Conservation (phyloP, 768 basidiomycete species). For the Holtermanniella nyarrowii region DNA sequence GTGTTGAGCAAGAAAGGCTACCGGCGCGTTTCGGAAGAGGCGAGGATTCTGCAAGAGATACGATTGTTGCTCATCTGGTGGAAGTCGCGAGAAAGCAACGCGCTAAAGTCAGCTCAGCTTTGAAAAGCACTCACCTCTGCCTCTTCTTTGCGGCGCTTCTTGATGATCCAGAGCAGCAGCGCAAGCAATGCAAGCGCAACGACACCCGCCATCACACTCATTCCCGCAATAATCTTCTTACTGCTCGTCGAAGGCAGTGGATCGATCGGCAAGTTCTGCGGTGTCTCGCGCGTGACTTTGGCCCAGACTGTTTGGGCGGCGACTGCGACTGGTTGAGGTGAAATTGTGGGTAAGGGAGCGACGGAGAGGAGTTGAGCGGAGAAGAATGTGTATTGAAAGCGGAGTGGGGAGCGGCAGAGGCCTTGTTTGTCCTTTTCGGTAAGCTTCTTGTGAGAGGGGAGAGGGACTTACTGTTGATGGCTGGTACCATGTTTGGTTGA, state of each 20-base stretch:
- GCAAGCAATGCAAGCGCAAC: constrained; percentile 19
- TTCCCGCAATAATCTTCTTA: constrained; percentile 24
- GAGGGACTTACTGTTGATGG: constrained; percentile 28
- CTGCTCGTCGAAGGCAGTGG: constrained; percentile 5
- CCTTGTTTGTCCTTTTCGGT: constrained; percentile 1
- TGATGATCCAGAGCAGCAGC: constrained; percentile 20
- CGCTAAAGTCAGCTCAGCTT: constrained; percentile 7
- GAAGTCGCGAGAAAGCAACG: constrained; percentile 29
- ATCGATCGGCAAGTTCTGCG: constrained; percentile 28
- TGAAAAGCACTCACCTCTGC: constrained; percentile 22
- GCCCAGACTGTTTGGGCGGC: constrained; percentile 28
- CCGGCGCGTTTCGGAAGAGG: neutral
- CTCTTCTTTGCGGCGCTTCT: constrained; percentile 18
- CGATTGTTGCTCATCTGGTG: constrained; percentile 17
- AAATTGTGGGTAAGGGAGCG: constrained; percentile 18
- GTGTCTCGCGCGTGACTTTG: constrained; percentile 14
- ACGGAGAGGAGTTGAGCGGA: constrained; percentile 28
- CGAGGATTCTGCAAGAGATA: neutral
- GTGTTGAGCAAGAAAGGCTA: neutral
- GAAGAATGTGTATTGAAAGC: constrained; percentile 29
- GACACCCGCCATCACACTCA: constrained; percentile 27
- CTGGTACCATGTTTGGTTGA: constrained; percentile 37
- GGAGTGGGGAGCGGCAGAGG: constrained; percentile 5
- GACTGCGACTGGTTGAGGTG: constrained; percentile 14
- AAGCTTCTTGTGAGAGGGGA: neutral